Evolutionary conservation across 2,329 filamentous ascomycete species (phyloP).

Genomic region (Raffaelea arxii): DNA sequence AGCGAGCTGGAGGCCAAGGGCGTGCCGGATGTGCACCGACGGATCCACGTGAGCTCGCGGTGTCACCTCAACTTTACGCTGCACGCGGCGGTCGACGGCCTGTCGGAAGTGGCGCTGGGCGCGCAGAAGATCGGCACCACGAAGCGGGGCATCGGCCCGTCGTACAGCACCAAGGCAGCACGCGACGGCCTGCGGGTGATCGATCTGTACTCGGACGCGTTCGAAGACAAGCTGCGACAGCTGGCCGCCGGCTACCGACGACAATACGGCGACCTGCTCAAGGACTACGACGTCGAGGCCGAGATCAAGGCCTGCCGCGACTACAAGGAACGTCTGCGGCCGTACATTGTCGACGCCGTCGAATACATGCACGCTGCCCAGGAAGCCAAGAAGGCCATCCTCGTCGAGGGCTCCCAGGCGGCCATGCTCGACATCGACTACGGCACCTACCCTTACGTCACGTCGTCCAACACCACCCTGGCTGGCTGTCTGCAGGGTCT

Average conservation of each 20-base stretch:
- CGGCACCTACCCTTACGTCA: constrained; percentile 50
- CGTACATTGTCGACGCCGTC: constrained; percentile 55
- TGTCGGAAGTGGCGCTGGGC: constrained; percentile 23
- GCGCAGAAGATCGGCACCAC: constrained; percentile 16
- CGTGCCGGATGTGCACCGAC: constrained; percentile 27
- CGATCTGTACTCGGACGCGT: constrained; percentile 60
- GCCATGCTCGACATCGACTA: constrained; percentile 44
- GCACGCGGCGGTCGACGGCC: constrained; percentile 56
- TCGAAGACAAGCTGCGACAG: constrained; percentile 55
- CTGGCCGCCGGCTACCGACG: constrained; percentile 56
- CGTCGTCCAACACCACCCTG: constrained; percentile 46
- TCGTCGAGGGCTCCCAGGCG: constrained; percentile 47
- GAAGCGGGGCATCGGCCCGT: constrained; percentile 13
- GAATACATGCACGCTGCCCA: constrained; percentile 43
- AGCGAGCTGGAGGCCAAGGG: constrained; percentile 28
- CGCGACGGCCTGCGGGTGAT: constrained; percentile 56
- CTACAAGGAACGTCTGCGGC: constrained; percentile 46
- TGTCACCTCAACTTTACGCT: constrained; percentile 56
- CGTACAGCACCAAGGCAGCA: constrained; percentile 44
- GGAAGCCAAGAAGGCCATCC: constrained; percentile 39
- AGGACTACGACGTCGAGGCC: constrained; percentile 59
- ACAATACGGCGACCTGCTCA: constrained; percentile 49
- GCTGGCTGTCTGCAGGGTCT: constrained; percentile 35
- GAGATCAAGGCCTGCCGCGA: constrained; percentile 54
- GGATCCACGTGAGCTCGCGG: constrained; percentile 54